Conservation (phyloP, 2,329 filamentous ascomycete genomes). For the Trichoderma koningii region DNA sequence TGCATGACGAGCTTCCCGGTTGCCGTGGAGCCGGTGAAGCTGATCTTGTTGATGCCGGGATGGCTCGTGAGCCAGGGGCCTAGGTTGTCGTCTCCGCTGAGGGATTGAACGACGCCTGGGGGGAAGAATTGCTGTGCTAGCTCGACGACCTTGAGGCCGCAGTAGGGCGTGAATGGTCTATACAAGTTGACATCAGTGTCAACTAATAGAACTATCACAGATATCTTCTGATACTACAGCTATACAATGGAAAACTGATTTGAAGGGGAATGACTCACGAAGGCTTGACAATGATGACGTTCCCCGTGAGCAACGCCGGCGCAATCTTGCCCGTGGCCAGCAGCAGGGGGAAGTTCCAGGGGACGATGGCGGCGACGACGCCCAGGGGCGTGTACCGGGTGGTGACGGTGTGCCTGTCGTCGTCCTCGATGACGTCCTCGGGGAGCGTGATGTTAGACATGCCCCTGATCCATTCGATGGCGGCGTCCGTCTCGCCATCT, state of each 20-base stretch:
- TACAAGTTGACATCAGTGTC: neutral
- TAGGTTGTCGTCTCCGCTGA: slow-evolving; percentile 63
- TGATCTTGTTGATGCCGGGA: slow-evolving; percentile 61
- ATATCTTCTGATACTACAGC: too few relatives aligned
- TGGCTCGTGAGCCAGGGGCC: slow-evolving; percentile 61
- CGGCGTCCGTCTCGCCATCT: slow-evolving; percentile 31
- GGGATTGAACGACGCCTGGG: slow-evolving; percentile 61
- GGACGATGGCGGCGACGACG: slow-evolving; percentile 50
- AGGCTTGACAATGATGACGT: slow-evolving; percentile 58
- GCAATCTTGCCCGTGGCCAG: slow-evolving; percentile 56
- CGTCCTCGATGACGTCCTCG: slow-evolving; percentile 44
- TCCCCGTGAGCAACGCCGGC: slow-evolving; percentile 59
- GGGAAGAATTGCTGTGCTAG: slow-evolving; percentile 59
- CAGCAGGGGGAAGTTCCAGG: slow-evolving; percentile 52
- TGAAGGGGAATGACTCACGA: too few relatives aligned
- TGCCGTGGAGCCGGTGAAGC: slow-evolving; percentile 72
- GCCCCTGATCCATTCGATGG: slow-evolving; percentile 34
- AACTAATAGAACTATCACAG: neutral
- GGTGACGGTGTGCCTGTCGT: slow-evolving; percentile 28
- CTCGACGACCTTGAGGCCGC: slow-evolving; percentile 60
- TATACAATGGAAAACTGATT: too few relatives aligned
- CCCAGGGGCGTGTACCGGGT: slow-evolving; percentile 39
- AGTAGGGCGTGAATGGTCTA: slow-evolving; percentile 57
- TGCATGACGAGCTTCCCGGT: slow-evolving; percentile 75
- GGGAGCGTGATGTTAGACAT: slow-evolving; percentile 39